These are phyloP conservation scores for Sporothrix humicola DNA, from an alignment of 2,329 filamentous ascomycete species.

Conservation along the genomic window DNA sequence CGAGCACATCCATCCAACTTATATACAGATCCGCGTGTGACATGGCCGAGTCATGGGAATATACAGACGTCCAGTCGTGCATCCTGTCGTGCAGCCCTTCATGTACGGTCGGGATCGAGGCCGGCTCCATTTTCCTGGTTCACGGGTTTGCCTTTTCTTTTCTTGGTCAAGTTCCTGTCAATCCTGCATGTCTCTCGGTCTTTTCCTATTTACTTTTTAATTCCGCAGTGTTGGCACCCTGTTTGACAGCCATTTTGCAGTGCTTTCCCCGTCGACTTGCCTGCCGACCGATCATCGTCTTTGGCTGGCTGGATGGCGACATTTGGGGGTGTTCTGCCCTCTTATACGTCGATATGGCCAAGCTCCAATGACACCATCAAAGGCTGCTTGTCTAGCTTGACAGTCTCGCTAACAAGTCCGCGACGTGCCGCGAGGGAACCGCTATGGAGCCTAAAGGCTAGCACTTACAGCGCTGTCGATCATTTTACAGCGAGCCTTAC, in stretches of 20 bases:
- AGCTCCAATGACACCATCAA: conserved; percentile 22
- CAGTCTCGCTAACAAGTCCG: not conserved
- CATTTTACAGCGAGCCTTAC: not conserved
- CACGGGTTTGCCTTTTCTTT: not conserved
- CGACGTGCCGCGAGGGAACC: conserved; percentile 2
- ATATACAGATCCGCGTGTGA: not conserved
- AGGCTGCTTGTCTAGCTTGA: not conserved
- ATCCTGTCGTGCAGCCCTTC: not conserved
- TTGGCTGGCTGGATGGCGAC: conserved; percentile 26
- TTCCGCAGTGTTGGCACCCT: not conserved
- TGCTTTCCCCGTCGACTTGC: not conserved
- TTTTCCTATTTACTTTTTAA: not conserved
- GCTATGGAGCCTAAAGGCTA: not conserved
- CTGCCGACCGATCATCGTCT: not conserved
- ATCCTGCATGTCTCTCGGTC: not conserved
- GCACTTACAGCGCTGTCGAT: not conserved
- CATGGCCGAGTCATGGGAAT: not conserved
- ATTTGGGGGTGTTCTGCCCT: not conserved
- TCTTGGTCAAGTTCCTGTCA: not conserved
- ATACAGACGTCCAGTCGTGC: not conserved
- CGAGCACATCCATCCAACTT: not conserved
- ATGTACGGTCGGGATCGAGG: not conserved
- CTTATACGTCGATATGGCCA: not conserved
- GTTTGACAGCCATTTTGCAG: not conserved
- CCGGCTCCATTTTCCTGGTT: conserved; percentile 7